Evolutionary conservation across 2,329 filamentous ascomycete genomes (phyloP).

Genomic region (Colletotrichum chrysophilum): DNA sequence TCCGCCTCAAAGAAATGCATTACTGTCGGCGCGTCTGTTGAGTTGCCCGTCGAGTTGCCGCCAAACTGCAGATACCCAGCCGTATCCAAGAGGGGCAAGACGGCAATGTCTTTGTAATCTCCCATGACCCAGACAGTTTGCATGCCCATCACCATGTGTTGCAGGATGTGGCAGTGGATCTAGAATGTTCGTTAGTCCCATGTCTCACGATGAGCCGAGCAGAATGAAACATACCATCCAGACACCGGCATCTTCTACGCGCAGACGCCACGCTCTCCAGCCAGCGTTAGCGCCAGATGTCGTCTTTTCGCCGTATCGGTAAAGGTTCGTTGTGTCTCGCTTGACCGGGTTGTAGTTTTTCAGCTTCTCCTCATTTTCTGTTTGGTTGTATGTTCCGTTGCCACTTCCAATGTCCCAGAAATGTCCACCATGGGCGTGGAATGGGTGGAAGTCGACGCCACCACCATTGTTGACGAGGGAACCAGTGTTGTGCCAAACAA

Average conservation of each 20-base stretch:
- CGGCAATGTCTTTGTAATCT: constrained; percentile 23
- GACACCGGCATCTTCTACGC: constrained; percentile 55
- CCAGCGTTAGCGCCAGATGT: constrained; percentile 47
- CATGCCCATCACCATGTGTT: constrained; percentile 64
- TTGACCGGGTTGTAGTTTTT: constrained; percentile 37
- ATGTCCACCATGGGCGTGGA: constrained; percentile 61
- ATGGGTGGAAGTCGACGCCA: constrained; percentile 53
- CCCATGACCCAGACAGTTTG: constrained; percentile 30
- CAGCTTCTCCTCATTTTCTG: constrained; percentile 47
- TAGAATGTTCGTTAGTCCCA: not conserved
- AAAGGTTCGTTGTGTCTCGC: constrained; percentile 59
- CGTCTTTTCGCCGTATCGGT: constrained; percentile 52
- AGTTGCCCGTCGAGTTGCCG: constrained; percentile 50
- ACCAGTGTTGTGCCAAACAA: constrained; percentile 14
- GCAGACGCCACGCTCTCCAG: constrained; percentile 66
- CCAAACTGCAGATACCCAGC: constrained; percentile 48
- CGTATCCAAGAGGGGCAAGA: constrained; percentile 35
- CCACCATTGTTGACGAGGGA: constrained; percentile 35
- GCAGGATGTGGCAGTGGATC: constrained; percentile 63
- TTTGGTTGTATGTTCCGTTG: constrained; percentile 56
- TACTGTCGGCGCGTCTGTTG: constrained; percentile 20
- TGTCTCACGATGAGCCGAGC: not conserved
- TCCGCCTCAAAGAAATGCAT: constrained; percentile 12
- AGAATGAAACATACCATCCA: constrained; percentile 50
- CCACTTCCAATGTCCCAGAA: constrained; percentile 59